These are phyloP conservation scores for Cutaneotrichosporon spelunceum DNA, from an alignment of 1,284 basidiomycete species.

Conservation along the genomic window DNA sequence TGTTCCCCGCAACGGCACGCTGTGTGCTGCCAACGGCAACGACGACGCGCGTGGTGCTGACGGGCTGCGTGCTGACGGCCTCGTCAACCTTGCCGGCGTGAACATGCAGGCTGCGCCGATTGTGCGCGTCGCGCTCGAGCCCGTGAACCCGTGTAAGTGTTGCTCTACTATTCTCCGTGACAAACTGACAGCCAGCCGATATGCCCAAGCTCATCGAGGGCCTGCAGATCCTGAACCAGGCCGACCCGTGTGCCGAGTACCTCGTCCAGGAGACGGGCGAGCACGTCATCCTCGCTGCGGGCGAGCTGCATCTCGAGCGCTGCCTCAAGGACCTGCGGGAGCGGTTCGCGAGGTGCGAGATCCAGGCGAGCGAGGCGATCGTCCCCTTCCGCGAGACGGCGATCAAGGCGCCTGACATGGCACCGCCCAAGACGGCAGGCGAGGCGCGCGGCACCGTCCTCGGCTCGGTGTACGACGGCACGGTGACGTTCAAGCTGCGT, in stretches of 20 bases:
- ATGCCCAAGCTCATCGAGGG: slow-evolving; percentile 88
- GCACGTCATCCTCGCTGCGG: slow-evolving; percentile 93
- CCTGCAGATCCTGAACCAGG: slow-evolving; percentile 83
- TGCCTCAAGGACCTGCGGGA: slow-evolving; percentile 94
- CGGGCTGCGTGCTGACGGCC: slow-evolving; percentile 54
- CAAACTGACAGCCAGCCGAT: slow-evolving; percentile 58
- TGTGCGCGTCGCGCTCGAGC: slow-evolving; percentile 92
- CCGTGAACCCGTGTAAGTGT: slow-evolving; percentile 63
- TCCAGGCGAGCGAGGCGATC: slow-evolving; percentile 90
- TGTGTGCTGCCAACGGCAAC: slow-evolving; percentile 65
- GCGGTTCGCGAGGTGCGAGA: slow-evolving; percentile 87
- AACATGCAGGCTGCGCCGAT: slow-evolving; percentile 76
- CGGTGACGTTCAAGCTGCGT: slow-evolving; percentile 79
- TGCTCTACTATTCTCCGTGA: not conserved
- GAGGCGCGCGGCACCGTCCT: slow-evolving; percentile 74
- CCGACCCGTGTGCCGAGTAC: slow-evolving; percentile 95
- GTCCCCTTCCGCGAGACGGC: slow-evolving; percentile 98
- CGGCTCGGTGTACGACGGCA: slow-evolving; percentile 64
- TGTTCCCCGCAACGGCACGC: slow-evolving; percentile 85
- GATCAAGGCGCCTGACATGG: slow-evolving; percentile 79
- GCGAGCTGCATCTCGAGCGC: slow-evolving; percentile 94
- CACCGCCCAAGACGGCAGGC: slow-evolving; percentile 70
- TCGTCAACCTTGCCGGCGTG: slow-evolving; percentile 81
- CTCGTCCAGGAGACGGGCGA: slow-evolving; percentile 97
- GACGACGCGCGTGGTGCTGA: slow-evolving; percentile 46